phyloP scores from a whole-genome alignment of 139 green algal species.

The Tetraselmis striata region DNA sequence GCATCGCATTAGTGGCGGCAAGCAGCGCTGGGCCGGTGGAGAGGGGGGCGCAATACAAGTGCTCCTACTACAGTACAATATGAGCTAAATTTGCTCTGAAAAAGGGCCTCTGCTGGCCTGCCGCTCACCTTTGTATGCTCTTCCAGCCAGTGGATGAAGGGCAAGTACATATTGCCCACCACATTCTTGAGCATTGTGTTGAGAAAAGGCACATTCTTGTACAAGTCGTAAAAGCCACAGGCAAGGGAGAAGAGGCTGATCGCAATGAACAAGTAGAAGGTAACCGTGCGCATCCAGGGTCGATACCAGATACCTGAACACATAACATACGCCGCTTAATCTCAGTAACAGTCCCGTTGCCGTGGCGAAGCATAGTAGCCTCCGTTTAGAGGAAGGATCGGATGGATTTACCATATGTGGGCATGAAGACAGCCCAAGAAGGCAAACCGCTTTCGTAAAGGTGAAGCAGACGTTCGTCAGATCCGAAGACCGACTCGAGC shows the following conservation, averaged over 20 bases:
- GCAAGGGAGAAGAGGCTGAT: constrained; percentile 68
- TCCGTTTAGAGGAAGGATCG: background rate
- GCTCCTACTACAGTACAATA: background rate
- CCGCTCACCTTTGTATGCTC: constrained; percentile 48
- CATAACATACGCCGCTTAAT: too few species aligned
- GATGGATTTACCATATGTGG: constrained; percentile 34
- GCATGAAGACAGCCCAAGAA: constrained; percentile 65
- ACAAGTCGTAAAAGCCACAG: constrained; percentile 68
- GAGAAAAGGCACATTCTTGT: constrained; percentile 72
- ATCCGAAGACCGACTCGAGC: constrained; percentile 32
- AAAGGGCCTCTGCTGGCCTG: background rate
- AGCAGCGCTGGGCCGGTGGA: too few species aligned
- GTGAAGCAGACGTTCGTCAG: constrained; percentile 66
- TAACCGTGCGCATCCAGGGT: constrained; percentile 64
- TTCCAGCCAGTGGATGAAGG: constrained; percentile 75
- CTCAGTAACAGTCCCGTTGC: too few species aligned
- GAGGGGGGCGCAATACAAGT: too few species aligned
- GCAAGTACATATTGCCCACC: constrained; percentile 43
- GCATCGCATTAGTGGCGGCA: too few species aligned
- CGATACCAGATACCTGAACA: constrained; percentile 43
- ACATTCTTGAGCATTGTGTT: constrained; percentile 26
- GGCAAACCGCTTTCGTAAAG: constrained; percentile 71
- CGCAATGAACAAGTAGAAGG: constrained; percentile 62
- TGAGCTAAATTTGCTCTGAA: background rate
- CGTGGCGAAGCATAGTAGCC: too few species aligned